Base-by-base conservation (phyloP, 768 basidiomycete species). In the Thelephora aurantiotincta region DNA sequence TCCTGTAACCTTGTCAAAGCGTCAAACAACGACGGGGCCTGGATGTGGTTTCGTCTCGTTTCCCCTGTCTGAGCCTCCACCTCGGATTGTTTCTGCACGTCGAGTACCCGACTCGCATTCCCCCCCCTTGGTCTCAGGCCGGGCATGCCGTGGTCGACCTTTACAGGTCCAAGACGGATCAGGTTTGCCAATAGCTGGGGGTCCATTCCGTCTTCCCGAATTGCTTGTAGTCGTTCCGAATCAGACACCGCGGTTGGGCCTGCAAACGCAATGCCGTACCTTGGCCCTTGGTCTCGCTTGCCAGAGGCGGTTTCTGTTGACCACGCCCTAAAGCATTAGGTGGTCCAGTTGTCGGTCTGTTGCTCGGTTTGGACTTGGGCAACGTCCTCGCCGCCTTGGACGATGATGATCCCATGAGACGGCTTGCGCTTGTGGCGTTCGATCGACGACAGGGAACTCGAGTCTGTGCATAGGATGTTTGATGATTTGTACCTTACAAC, bases 131-230 rank as follows among this genome's bases (percentile, higher is more conserved):
- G 62, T 52, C 60, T 70, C 45, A 75, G 54, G 5, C 68, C 60
- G 49, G 68, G 65, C 71, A 73, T 74, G 57, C 71, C 73, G 54
- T 82, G 79, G 55, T 85, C 75, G 11, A 89, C 83, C 30, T 65
- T 68, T 19, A 88, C 86, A 11, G 74, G 77, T 1, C 85, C 85
- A 1, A 90, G 65, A 34, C 61, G 66, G 53, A 53, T 73, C 44
- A 91, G 62, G 53, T 82, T 86, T 33, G 73, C 68, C 54, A 83
- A 59, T 45, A 89, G 74, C 22, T 86, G 74, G 1, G 82, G 82
- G 55, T 91, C 85, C 47, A 66, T 68, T n/a, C 75, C 70, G 54
- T 90, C 84, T 46, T 57, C 63, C 47, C 75, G 68, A 54, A 85
- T 77, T 6, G 66, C 83, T 85, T 30, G 26, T 4, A 4, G 26